Evolutionary conservation across 257 asterid genomes (phyloP), one percentile per base, ranked within the genome.

Genomic region (Salvia rosmarinus): DNA sequence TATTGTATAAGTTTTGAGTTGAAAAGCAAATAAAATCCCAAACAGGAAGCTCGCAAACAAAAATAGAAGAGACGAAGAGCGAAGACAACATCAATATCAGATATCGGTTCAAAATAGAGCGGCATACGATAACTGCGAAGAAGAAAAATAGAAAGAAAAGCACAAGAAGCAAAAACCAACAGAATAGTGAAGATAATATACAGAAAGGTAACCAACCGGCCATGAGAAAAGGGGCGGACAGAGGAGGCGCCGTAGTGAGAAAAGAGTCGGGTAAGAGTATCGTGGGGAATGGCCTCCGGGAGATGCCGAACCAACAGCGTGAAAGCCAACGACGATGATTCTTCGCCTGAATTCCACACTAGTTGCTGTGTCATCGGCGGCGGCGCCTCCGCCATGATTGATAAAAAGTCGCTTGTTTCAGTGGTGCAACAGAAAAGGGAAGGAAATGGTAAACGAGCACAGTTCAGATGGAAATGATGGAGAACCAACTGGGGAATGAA

Each of bases 181-280:
- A 46, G 20, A 46, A 9, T 19, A 3, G 6, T 8, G 14, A 19
- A 51, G 58, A 51, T 6, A 8, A 17, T 6, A 7, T 8, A 12
- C 2, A 3, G 5, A n/a, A 23, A 51, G 28, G 25, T 51, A 71
- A 91, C 97, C 88, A 65, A 91, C 97, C 95, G 89, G 70, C 90
- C 87, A 73, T 78, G 78, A 66, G 89, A 56, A 67, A 82, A 85
- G 39, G 88, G 89, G 30, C 97, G 95, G 25, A 90, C 90, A 14
- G 93, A 81, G 68, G 89, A 79, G 68, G 98, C 96, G 43, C 96
- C 96, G 51, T 88, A 92, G 76, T 90, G 88, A 60, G 98, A 87
- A 78, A 92, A 86, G 77, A 92, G 85, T 63, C 93, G 80, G 9
- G 85, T 78, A 44, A 92, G 81, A 50, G 90, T 85, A 40, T 87